Evolutionary conservation across 495 filamentous ascomycete species (phyloP).

Genomic region (Tuber melanosporum): DNA sequence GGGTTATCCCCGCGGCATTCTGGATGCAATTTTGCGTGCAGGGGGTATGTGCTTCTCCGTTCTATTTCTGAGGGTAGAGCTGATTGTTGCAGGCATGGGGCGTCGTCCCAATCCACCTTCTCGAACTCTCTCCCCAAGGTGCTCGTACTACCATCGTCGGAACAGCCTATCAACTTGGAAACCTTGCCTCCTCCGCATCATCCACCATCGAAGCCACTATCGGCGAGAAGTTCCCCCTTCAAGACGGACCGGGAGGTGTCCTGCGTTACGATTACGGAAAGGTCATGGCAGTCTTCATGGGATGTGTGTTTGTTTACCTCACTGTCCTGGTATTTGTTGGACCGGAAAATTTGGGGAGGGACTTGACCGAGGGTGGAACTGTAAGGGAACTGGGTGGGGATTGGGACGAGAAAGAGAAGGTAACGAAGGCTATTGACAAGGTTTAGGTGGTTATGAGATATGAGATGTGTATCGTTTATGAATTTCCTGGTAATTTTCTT

Average conservation of each 20-base stretch:
- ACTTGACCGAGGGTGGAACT: slow-evolving; percentile 24
- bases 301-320: slow-evolving; percentile 76
- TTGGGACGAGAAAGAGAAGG: slow-evolving; percentile 7
- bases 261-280: slow-evolving; percentile 74
- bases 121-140: slow-evolving; percentile 65
- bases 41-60: slow-evolving; percentile 46
- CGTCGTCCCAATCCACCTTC: slow-evolving; percentile 70
- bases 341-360: slow-evolving; percentile 58
- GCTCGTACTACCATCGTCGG: slow-evolving; percentile 63
- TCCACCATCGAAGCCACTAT: slow-evolving; percentile 54
- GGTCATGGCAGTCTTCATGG: slow-evolving; percentile 92
- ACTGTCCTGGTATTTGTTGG: slow-evolving; percentile 70
- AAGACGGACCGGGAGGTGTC: slow-evolving; percentile 47
- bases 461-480: background rate
- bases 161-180: slow-evolving; percentile 65
- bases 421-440: slow-evolving; percentile 2
- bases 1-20: slow-evolving; percentile 61
- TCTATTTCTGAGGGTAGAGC: background rate
- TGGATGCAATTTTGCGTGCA: slow-evolving; percentile 75
- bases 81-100: slow-evolving; percentile 55
- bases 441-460: slow-evolving; percentile 4
- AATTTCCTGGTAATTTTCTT: background rate
- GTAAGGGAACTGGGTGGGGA: slow-evolving; percentile 4
- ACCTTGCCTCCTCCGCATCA: slow-evolving; percentile 62
- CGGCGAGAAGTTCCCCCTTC: slow-evolving; percentile 64